A percentile compares a stretch with the other conserved stretches of the same genome.
These are phyloP conservation scores for Aegilops sharonensis DNA, from an alignment of 176 grass and related monocot species.

Conservation along the genomic window DNA sequence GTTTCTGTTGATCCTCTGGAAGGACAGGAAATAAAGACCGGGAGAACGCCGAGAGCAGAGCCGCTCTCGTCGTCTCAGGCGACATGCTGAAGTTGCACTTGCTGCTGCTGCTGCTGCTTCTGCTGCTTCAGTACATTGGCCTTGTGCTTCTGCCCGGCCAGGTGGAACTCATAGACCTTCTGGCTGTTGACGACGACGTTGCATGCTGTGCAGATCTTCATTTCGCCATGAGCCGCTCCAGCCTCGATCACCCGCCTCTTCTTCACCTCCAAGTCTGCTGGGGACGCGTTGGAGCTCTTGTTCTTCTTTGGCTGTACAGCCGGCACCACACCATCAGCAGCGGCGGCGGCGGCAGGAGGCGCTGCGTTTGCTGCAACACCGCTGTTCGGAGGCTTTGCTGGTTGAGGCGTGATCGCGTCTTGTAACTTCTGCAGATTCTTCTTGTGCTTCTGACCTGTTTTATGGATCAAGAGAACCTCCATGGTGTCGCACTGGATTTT, in stretches of 20 bases:
- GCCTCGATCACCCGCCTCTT: conserved; percentile 62
- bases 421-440: conserved; percentile 81
- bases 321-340: neutral
- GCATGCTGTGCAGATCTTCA: conserved; percentile 62
- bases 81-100: conserved; percentile 9
- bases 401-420: conserved; percentile 45
- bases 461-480: conserved; percentile 64
- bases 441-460: conserved; percentile 77
- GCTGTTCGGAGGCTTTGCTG: conserved; percentile 27
- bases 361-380: conserved; percentile 1
- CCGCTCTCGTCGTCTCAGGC: neutral
- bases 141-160: conserved; percentile 72
- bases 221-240: conserved; percentile 48
- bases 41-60: neutral
- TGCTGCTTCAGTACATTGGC: conserved; percentile 53
- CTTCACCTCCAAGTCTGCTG: conserved; percentile 60
- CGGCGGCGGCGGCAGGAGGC: conserved; percentile 1
- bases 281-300: conserved; percentile 26
- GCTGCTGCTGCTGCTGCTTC: conserved; percentile 15
- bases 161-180: conserved; percentile 67
- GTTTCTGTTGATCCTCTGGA: neutral
- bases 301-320: conserved; percentile 41
- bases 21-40: neutral
- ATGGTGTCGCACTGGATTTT: conserved; percentile 64
- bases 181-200: conserved; percentile 75